Evolutionary conservation across 306 rosid species (phyloP), one percentile per base, ranked within the genome.

Genomic region (Casuarina cunninghamiana): DNA sequence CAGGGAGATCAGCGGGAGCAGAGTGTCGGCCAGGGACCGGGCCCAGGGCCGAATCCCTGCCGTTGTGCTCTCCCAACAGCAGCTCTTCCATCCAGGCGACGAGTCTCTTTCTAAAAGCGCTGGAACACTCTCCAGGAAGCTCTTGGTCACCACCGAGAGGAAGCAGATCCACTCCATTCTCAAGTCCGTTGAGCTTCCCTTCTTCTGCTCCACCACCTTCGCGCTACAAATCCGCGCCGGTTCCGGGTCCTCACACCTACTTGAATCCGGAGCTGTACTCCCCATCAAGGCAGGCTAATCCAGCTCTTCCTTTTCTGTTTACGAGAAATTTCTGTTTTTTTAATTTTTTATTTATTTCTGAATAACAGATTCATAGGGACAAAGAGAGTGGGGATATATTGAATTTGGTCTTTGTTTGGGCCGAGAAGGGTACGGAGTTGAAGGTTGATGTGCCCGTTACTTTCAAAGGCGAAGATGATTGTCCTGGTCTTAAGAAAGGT

Each of bases 141-240:
- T 76, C 16, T 46, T 94, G 76, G 77, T 94, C 10, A 90, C 98
- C 49, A 84, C 93, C 2, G 98, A 94, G 87, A 77, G 68, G 80
- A 90, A 89, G 88, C 97, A 94, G 90, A 91, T 94, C 81, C 89
- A 90, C 76, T 81, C 95, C 76, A 86, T 94, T 38, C 87, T 94
- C 69, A 78, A 88, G 2, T 84, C 91, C 53, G 79, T 87, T 0
- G 75, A 87, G 62, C 89, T 77, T 17, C 95, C 95, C 0, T 91
- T 81, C 77, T 90, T 95, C 70, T 89, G 92, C 84, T 88, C 97
- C 63, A 95, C 97, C 5, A 83, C 90, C 72, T 92, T 95, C 44
- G 87, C 93, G 9, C 92, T 95, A 41, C 97, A 95, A 93, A 91
- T 95, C 78, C 95, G 97, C 37, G 97, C 98, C 10, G 98, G 98